phyloP scores from a whole-genome alignment of 148 eudicot genomes.

The Camellia granthamiana region DNA sequence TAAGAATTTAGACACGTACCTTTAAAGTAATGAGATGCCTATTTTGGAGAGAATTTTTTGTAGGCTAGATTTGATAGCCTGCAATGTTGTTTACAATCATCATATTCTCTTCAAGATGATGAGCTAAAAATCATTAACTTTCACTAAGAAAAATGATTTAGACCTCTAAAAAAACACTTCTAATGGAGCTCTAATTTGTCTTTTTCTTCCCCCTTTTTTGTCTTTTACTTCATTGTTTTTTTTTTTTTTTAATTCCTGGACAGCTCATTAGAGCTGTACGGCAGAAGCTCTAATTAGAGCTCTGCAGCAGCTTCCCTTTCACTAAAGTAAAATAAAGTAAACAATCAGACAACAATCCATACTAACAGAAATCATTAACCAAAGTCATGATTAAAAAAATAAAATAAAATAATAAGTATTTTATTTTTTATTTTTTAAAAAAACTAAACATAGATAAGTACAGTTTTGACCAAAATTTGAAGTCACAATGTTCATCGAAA shows the following conservation, averaged over 20 bases:
- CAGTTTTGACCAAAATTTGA: not conserved
- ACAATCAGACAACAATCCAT: not conserved
- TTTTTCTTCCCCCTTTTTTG: too few relatives aligned
- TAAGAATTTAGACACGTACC: conserved; percentile 46
- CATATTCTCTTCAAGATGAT: conserved; percentile 6
- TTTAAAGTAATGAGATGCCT: conserved; percentile 97
- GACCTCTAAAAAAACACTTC: too few relatives aligned
- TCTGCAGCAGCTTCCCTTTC: too few relatives aligned
- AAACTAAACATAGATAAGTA: not conserved
- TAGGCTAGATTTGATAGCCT: conserved; percentile 89
- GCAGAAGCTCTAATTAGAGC: too few relatives aligned
- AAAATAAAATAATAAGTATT: too few relatives aligned
- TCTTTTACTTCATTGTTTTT: too few relatives aligned
- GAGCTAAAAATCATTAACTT: not conserved
- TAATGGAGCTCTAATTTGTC: too few relatives aligned
- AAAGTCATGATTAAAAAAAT: not conserved
- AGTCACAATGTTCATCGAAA: not conserved
- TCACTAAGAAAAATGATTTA: too few relatives aligned
- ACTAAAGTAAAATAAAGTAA: not conserved
- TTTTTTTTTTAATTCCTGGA: too few relatives aligned
- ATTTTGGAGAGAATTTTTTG: conserved; percentile 93
- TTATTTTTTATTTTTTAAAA: not conserved
- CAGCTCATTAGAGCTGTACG: too few relatives aligned
- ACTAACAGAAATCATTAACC: not conserved
- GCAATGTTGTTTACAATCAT: conserved; percentile 17